phyloP scores from a whole-genome alignment of 2,329 filamentous ascomycete genomes.

The Xylaria sp. region DNA sequence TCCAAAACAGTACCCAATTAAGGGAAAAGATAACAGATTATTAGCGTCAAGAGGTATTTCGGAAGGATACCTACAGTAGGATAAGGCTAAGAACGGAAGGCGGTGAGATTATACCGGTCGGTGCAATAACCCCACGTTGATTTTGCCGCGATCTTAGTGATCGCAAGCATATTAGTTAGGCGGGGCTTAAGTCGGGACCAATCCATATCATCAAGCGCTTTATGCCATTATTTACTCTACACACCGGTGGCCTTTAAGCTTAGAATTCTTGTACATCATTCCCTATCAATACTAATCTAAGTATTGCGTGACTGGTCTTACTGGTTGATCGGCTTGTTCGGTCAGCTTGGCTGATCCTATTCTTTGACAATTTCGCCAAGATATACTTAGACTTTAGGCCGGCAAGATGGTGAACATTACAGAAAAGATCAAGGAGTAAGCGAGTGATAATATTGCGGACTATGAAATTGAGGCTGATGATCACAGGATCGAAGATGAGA shows the following conservation, averaged over 20 bases:
- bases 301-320: not conserved
- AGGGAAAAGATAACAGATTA: too few relatives aligned
- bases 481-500: slow-evolving; percentile 99
- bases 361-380: slow-evolving; percentile 2
- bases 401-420: slow-evolving; percentile 96
- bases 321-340: not conserved
- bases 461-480: slow-evolving; percentile 17
- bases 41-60: too few relatives aligned
- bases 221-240: not conserved
- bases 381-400: slow-evolving; percentile 35
- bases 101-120: slow-evolving; percentile 24
- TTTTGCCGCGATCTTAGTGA: slow-evolving; percentile 33
- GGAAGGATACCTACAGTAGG: too few relatives aligned
- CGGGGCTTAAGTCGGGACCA: slow-evolving; percentile 25
- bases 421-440: slow-evolving; percentile 99
- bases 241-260: not conserved
- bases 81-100: slow-evolving; percentile 24
- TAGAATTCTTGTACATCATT: not conserved
- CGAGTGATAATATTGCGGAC: slow-evolving; percentile 16
- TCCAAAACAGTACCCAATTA: too few relatives aligned
- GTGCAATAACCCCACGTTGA: slow-evolving; percentile 35
- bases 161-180: slow-evolving; percentile 12
- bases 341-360: not conserved
- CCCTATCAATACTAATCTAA: not conserved
- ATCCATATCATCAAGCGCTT: slow-evolving; percentile 8